Conservation (phyloP, 495 filamentous ascomycete species). For the Trypethelium eluteriae region DNA sequence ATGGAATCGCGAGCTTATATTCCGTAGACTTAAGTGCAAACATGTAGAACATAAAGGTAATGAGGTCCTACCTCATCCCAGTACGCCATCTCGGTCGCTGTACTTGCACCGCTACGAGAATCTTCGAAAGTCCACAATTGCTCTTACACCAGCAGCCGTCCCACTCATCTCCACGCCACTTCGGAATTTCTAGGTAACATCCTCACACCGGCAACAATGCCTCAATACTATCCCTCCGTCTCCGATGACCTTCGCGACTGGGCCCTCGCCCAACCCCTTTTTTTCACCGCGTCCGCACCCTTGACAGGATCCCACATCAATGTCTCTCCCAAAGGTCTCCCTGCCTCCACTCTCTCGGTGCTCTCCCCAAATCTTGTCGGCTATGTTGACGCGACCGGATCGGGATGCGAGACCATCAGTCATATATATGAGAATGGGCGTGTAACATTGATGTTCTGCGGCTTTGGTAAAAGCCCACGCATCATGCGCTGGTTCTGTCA, state of each 20-base stretch:
- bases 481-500: slow-evolving; percentile 66
- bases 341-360: slow-evolving; percentile 47
- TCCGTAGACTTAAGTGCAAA: neutral
- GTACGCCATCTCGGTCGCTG: neutral
- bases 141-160: neutral
- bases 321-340: slow-evolving; percentile 53
- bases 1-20: neutral
- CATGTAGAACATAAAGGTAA: neutral
- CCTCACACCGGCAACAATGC: slow-evolving; percentile 43
- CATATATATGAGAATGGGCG: slow-evolving; percentile 71
- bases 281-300: slow-evolving; percentile 63
- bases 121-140: neutral
- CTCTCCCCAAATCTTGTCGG: slow-evolving; percentile 51
- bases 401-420: slow-evolving; percentile 61
- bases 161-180: too few relatives aligned
- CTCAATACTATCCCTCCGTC: slow-evolving; percentile 54
- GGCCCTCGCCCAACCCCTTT: slow-evolving; percentile 55
- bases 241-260: slow-evolving; percentile 48
- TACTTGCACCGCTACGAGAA: neutral
- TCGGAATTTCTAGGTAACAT: neutral
- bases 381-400: slow-evolving; percentile 66
- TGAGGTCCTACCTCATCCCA: neutral
- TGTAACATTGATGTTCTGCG: slow-evolving; percentile 63
- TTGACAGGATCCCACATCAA: slow-evolving; percentile 54
- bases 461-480: slow-evolving; percentile 54